Evolutionary conservation across 345 rosid genomes (phyloP), one percentile per base, ranked within the genome.

Genomic region (Gossypium australe): DNA sequence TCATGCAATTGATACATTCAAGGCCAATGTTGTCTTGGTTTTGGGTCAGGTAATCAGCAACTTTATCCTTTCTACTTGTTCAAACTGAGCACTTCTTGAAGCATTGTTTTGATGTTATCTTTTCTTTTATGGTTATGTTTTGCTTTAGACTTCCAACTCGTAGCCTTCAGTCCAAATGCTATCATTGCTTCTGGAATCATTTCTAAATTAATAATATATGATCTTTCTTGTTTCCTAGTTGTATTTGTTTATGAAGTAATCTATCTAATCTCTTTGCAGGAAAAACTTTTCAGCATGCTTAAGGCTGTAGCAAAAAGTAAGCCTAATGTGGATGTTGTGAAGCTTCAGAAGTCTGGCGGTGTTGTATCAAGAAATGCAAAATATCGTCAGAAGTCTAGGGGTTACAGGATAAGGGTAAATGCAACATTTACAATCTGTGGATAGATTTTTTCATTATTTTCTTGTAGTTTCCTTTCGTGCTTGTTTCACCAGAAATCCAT

Each of bases 241-340:
- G 24, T 60, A 16, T 58, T 41, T 29, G 53, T 18, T 61, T 67
- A 20, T 65, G 63, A 44, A 49, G 41, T 60, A 41, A 59, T 43
- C 59, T 20, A 71, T 67, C 22, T 73, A 34, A 69, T 70, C 59
- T 75, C 14, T 67, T 4, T 75, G 68, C 89, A 90, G 91, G 98
- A 93, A 83, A 93, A 95, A 75, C 97, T 95, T 73, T 95, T 90
- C 87, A 95, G 98, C 87, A 86, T 88, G 94, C 94, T 91, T 43
- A 89, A 84, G 73, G 90, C 94, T 75, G 91, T 85, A n/a, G 79
- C 87, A 47, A 89, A 44, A 83, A 85, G 45, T 72, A 89, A 85
- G 82, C 90, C 91, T 48, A 88, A 83, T 53, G 88, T 95, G 2
- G 99, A 91, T 55, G 97, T 93, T 14, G 96, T 95, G 81, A 91